Percentiles rank a stretch among this genome's conserved stretches.
These are phyloP conservation scores for Dothidotthia symphoricarpi DNA, from an alignment of 2,329 filamentous ascomycete genomes.

Conservation along the genomic window DNA sequence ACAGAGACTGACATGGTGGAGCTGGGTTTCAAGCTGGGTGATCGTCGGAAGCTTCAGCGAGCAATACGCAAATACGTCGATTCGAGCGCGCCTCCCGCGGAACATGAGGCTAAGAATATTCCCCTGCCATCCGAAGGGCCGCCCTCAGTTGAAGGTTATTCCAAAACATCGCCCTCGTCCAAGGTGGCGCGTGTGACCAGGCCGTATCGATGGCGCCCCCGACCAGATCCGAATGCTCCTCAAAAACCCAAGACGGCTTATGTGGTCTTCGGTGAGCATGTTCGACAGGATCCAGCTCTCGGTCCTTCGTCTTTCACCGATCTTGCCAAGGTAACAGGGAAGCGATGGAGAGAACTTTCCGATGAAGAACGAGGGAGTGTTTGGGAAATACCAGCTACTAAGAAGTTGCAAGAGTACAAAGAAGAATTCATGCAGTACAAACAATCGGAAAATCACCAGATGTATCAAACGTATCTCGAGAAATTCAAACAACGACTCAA, in stretches of 20 bases:
- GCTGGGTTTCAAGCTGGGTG: constrained; percentile 11
- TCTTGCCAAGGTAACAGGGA: constrained; percentile 7
- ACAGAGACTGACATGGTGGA: constrained; percentile 11
- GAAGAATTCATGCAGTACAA: constrained; percentile 6
- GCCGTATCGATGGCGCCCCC: constrained; percentile 9
- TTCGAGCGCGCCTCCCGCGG: constrained; percentile 11
- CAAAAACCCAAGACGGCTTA: constrained; percentile 10
- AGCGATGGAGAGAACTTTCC: constrained; percentile 2
- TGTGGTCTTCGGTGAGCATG: constrained; percentile 11
- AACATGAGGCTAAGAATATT: constrained; percentile 11
- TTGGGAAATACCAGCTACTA: constrained; percentile 3
- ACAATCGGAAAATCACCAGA: constrained; percentile 5
- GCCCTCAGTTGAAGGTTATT: too few relatives aligned
- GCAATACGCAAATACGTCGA: constrained; percentile 14
- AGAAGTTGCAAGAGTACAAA: constrained; percentile 3
- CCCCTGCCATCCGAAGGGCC: constrained; percentile 10
- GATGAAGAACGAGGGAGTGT: constrained; percentile 1
- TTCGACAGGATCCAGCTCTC: constrained; percentile 8
- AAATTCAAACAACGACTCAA: constrained; percentile 4
- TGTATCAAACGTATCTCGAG: constrained; percentile 4
- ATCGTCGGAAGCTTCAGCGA: constrained; percentile 13
- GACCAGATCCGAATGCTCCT: constrained; percentile 7
- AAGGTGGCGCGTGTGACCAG: constrained; percentile 6
- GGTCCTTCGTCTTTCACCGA: constrained; percentile 5
- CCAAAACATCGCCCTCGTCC: constrained; percentile 2